Evolutionary conservation across 345 rosid species (phyloP), one percentile per base, ranked within the genome.

Genomic region (Aquilaria sinensis): DNA sequence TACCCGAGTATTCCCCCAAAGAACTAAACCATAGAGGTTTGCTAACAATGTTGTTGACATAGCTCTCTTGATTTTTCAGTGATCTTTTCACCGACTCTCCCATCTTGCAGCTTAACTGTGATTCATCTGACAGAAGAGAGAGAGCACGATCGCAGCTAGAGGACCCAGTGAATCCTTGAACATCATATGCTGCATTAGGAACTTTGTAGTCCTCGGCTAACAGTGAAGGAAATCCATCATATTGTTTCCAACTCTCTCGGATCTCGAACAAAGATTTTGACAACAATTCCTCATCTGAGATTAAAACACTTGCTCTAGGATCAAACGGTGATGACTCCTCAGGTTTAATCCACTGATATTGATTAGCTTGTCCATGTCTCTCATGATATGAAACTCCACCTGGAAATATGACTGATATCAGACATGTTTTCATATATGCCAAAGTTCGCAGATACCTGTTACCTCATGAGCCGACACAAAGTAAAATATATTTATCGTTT

Each of bases 51-150:
- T 72, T 67, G 43, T 37, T 9, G 3, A 37, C 43, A 3, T 3
- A 37, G 43, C 43, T 37, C 43, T 9, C 43, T 37, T 37, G 43
- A 37, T 37, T 9, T 4, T 0, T 4, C 43, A 37, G 7, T 4
- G 43, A 37, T 37, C 43, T 5, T 37, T 37, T 37, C 43, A 37
- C 43, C 5, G 43, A 9, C 43, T 37, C 43, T 37, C 8, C 43
- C 43, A 37, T 1, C 43, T 4, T 3, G 2, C 8, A 9, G 3
- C 43, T 37, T 37, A 37, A 37, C 66, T 70, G 85, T 61, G 89
- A 79, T 70, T 78, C 83, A 66, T 82, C 46, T 84, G 98, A 92
- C 96, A 92, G 98, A 92, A 88, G 98, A 89, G 95, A 82, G 96
- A 69, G 89, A 89, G 96, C 98, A 85, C 89, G 66, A 64, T 78